Conservation (phyloP, 148 eudicot species). For the Chenopodium suecicum region DNA sequence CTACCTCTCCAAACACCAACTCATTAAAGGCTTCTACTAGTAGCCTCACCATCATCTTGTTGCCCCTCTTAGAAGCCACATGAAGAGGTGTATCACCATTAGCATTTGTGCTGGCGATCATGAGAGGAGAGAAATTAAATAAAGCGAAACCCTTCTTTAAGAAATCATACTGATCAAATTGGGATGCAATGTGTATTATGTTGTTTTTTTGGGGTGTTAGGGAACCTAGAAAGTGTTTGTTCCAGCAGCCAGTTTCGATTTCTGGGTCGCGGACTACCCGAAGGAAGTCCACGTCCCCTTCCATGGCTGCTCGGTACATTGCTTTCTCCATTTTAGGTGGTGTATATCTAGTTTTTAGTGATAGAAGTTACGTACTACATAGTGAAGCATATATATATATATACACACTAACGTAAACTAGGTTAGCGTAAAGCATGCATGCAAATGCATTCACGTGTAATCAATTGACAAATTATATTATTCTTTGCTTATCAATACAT, state of each 20-base stretch:
- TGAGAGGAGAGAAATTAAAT: neutral
- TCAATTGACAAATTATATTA: neutral
- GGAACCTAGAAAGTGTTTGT: neutral
- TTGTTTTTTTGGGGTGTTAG: slow-evolving; percentile 11
- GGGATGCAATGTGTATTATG: slow-evolving; percentile 11
- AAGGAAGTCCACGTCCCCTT: slow-evolving; percentile 7
- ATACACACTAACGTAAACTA: neutral
- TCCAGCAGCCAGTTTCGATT: slow-evolving; percentile 13
- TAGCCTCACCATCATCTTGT: slow-evolving; percentile 6
- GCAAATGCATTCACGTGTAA: neutral
- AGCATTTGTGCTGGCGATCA: neutral
- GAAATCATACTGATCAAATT: neutral
- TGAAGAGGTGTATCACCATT: slow-evolving; percentile 21
- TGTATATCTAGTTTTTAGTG: neutral
- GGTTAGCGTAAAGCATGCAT: neutral
- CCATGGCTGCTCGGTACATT: neutral
- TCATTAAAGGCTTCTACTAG: slow-evolving; percentile 3
- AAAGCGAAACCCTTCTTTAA: neutral
- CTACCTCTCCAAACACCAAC: neutral
- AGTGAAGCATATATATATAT: neutral
- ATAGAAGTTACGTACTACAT: neutral
- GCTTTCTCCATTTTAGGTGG: neutral
- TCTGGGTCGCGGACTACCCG: neutral
- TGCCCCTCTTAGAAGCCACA: slow-evolving; percentile 12
- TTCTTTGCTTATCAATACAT: neutral